These are phyloP conservation scores for Neurospora sp. DNA, from an alignment of 495 filamentous ascomycete genomes.

Conservation along the genomic window DNA sequence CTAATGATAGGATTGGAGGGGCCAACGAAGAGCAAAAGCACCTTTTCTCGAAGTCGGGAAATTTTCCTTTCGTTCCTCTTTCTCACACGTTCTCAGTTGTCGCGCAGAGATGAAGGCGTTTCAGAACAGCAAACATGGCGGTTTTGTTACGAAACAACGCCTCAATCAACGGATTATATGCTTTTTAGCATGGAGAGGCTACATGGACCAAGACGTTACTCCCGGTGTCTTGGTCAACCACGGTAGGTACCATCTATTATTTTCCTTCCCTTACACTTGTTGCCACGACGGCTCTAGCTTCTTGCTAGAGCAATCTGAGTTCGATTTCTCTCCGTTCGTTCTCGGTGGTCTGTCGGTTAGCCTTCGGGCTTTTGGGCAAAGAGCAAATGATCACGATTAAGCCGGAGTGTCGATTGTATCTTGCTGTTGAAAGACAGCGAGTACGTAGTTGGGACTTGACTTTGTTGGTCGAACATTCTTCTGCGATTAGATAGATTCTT, in stretches of 20 bases:
- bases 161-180: not conserved
- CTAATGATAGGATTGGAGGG: not conserved
- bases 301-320: constrained; percentile 37
- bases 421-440: constrained; percentile 66
- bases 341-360: constrained; percentile 32
- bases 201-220: not conserved
- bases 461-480: constrained; percentile 62
- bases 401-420: constrained; percentile 69
- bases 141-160: not conserved
- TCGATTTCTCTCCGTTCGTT: constrained; percentile 29
- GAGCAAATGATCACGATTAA: constrained; percentile 74
- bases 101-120: not conserved
- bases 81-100: not conserved
- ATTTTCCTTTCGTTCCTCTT: not conserved
- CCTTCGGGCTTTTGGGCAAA: constrained; percentile 26
- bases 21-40: not conserved
- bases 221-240: not conserved
- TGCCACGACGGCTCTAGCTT: constrained; percentile 28
- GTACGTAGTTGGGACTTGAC: constrained; percentile 86
- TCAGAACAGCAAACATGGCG: not conserved
- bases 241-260: constrained; percentile 4
- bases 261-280: not conserved
- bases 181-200: not conserved
- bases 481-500: not conserved
- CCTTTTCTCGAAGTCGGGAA: not conserved